Evolutionary conservation across 2,329 filamentous ascomycete genomes (phyloP).

Genomic region (Fusarium pilosicola): DNA sequence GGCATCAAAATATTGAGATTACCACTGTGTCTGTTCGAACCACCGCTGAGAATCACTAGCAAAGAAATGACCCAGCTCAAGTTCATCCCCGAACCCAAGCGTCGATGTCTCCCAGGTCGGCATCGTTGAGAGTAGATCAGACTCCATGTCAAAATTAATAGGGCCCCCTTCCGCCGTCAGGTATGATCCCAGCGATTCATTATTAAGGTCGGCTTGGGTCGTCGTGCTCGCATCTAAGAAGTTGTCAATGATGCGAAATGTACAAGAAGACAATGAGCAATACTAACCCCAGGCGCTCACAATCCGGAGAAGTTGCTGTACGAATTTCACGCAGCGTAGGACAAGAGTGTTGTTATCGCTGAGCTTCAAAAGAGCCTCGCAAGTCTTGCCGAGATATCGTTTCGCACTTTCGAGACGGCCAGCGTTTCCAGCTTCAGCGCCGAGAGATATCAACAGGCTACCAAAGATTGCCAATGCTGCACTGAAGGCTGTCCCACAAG

Average conservation of each 20-base stretch:
- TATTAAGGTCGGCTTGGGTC: not conserved
- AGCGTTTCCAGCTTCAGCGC: not conserved
- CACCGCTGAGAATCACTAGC: not conserved
- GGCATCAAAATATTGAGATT: not conserved
- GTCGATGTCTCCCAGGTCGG: not conserved
- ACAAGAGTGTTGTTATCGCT: not conserved
- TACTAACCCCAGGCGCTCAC: not conserved
- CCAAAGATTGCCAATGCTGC: slow-evolving; percentile 23
- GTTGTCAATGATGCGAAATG: fast-evolving
- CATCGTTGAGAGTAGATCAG: not conserved
- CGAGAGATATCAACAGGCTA: not conserved
- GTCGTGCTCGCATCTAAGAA: not conserved
- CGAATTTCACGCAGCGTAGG: not conserved
- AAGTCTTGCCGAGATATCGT: not conserved
- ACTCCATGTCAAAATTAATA: not conserved
- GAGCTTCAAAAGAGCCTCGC: not conserved
- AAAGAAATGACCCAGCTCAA: slow-evolving; percentile 15
- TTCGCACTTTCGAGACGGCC: not conserved
- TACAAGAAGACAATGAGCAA: fast-evolving
- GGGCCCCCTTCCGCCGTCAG: not conserved
- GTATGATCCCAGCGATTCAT: not conserved
- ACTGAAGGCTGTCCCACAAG: not conserved
- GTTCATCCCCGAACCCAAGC: not conserved
- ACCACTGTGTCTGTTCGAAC: slow-evolving; percentile 5
- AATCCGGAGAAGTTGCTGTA: not conserved